Conservation (phyloP, 306 rosid species). For the Psophocarpus tetragonolobus region DNA sequence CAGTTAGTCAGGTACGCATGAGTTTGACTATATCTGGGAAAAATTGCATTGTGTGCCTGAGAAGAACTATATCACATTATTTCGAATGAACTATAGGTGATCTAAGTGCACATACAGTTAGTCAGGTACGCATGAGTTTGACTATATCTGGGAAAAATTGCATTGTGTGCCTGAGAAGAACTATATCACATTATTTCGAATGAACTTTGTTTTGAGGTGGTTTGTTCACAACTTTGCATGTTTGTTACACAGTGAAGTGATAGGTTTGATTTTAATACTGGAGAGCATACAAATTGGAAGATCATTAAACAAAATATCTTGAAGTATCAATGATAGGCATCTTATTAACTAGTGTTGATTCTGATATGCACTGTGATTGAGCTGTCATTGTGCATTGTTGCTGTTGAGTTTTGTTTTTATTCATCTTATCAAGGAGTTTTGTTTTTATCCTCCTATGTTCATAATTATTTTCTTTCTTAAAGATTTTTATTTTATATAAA, state of each 20-base stretch:
- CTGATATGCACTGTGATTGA: slow-evolving; percentile 8
- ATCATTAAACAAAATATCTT: slow-evolving; percentile 25
- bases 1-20: slow-evolving; percentile 14
- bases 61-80: slow-evolving; percentile 12
- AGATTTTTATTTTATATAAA: neutral
- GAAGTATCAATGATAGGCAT: neutral
- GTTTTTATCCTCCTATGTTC: neutral
- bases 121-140: no score
- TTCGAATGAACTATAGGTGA: neutral
- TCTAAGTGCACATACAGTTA: no score
- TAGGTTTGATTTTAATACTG: slow-evolving; percentile 1
- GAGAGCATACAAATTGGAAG: slow-evolving; percentile 21
- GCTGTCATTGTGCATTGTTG: slow-evolving; percentile 10
- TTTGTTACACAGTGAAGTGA: slow-evolving; percentile 8
- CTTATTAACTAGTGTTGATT: slow-evolving; percentile 15
- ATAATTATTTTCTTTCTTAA: neutral
- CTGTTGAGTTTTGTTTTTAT: slow-evolving; percentile 16
- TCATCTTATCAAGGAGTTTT: slow-evolving; percentile 14
- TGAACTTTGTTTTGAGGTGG: slow-evolving; percentile 28
- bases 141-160: slow-evolving; percentile 18
- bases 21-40: slow-evolving; percentile 15
- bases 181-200: neutral
- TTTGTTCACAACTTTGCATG: neutral
- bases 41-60: slow-evolving; percentile 14
- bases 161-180: slow-evolving; percentile 22